Evolutionary conservation across 2,329 filamentous ascomycete species (phyloP), one percentile per base, ranked within the genome.

Genomic region (Lecanoromycetidae sp.): DNA sequence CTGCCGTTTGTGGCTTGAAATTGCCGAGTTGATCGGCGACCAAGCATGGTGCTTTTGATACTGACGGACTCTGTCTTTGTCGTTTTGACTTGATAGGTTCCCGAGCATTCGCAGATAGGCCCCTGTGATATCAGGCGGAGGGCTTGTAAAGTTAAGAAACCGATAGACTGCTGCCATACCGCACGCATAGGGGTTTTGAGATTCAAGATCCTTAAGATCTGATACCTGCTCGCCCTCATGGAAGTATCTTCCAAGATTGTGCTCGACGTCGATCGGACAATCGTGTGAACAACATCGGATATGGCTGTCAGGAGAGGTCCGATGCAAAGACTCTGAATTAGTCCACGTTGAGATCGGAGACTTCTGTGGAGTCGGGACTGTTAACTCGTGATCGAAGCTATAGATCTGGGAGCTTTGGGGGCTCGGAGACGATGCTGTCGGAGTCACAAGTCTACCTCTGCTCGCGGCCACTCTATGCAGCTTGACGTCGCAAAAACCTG

Each of bases 111-210:
- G 22, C 10, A 29, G 25, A 17, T 37, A 43, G 15, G 46, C 32
- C 7, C 5, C n/a, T 9, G 9, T 10, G 15, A 44, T 35, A 7
- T 36, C 15, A 13, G 46, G 38, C 1, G 46, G 15, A 8, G 46
- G 39, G 5, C 42, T 39, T n/a, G 39, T 48, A n/a, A 20, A 30
- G 26, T 43, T 44, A 32, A 48, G 38, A 27, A 36, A 43, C 3
- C 36, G 38, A 20, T 19, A 35, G 45, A 23, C 12, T n/a, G 20
- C 17, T 2, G 13, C 37, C 12, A n/a, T n/a, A n/a, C n/a, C n/a
- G n/a, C n/a, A n/a, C n/a, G n/a, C n/a, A n/a, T n/a, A n/a, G n/a
- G n/a, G n/a, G n/a, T n/a, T n/a, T n/a, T n/a, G n/a, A n/a, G n/a
- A n/a, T n/a, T n/a, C n/a, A n/a, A n/a, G n/a, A n/a, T 42, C 38